A percentile compares a stretch with the other conserved stretches of the same genome.
phyloP scores from a whole-genome alignment of 257 asterid genomes.

The Nicotiana obtusifolia region DNA sequence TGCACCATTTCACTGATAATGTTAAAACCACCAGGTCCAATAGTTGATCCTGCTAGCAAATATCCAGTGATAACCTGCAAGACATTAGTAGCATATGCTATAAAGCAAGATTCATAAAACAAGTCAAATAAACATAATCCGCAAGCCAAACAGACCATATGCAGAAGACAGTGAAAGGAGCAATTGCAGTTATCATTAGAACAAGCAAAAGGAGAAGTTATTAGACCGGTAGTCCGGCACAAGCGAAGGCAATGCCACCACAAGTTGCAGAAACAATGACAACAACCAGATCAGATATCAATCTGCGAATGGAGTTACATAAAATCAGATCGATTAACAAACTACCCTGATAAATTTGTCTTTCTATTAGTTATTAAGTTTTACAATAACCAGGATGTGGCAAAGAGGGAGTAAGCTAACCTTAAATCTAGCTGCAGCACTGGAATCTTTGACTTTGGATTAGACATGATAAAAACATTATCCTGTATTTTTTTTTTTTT shows the following conservation, averaged over 20 bases:
- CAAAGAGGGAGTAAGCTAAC: conserved; percentile 33
- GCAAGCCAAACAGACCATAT: conserved; percentile 11
- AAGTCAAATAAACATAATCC: conserved; percentile 5
- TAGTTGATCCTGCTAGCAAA: conserved; percentile 74
- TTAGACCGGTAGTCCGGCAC: conserved; percentile 85
- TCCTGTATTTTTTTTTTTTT: conserved; percentile 30
- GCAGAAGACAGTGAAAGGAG: conserved; percentile 1
- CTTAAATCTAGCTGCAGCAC: conserved; percentile 74
- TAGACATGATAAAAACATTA: conserved; percentile 77
- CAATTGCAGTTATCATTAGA: conserved; percentile 6
- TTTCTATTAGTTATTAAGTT: not conserved
- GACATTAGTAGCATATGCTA: not conserved
- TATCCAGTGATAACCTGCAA: conserved; percentile 85
- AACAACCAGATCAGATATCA: conserved; percentile 77
- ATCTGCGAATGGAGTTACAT: conserved; percentile 28
- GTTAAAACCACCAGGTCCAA: conserved; percentile 88
- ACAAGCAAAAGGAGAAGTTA: conserved; percentile 4
- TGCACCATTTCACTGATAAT: conserved; percentile 87
- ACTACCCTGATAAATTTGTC: not conserved
- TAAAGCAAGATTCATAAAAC: conserved; percentile 16
- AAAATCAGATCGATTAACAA: conserved; percentile 2
- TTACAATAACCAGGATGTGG: not conserved
- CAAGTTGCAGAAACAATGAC: conserved; percentile 90
- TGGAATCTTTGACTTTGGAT: conserved; percentile 70
- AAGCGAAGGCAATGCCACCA: conserved; percentile 86